These are phyloP conservation scores for Penicillium sp. DNA, from an alignment of 2,329 filamentous ascomycete species.

Conservation along the genomic window DNA sequence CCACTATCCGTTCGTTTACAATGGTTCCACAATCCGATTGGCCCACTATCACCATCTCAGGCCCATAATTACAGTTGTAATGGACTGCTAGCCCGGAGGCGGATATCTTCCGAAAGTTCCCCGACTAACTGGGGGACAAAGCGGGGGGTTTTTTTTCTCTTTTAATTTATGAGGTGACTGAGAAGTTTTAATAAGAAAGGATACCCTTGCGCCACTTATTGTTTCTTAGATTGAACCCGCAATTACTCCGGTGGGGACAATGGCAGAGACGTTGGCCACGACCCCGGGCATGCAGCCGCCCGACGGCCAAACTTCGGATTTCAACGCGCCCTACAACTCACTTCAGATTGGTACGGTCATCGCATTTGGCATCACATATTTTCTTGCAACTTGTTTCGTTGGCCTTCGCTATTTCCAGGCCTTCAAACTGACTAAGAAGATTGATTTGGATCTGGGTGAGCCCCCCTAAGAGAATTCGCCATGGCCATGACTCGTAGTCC, in stretches of 20 bases:
- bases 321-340: slow-evolving; percentile 11
- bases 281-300: slow-evolving; percentile 14
- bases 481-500: neutral
- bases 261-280: slow-evolving; percentile 2
- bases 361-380: slow-evolving; percentile 8
- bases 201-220: neutral
- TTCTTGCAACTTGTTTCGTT: slow-evolving; percentile 9
- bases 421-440: neutral
- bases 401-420: slow-evolving; percentile 2
- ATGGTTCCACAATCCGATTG: too few relatives aligned
- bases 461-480: neutral
- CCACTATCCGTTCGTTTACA: neutral
- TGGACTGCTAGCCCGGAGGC: neutral
- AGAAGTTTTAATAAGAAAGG: neutral
- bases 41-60: too few relatives aligned
- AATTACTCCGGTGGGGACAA: neutral
- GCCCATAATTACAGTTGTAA: neutral
- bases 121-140: neutral
- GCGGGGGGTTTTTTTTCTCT: neutral
- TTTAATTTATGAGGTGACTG: neutral
- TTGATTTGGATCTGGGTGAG: neutral
- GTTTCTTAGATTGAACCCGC: neutral
- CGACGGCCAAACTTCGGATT: slow-evolving; percentile 9
- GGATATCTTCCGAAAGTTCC: neutral
- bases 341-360: slow-evolving; percentile 12